A percentile compares a stretch with the other conserved stretches of the same genome.
These are phyloP conservation scores for Plasmodium billcollinsi DNA, from an alignment of 169 alveolate genomes.

Conservation along the genomic window DNA sequence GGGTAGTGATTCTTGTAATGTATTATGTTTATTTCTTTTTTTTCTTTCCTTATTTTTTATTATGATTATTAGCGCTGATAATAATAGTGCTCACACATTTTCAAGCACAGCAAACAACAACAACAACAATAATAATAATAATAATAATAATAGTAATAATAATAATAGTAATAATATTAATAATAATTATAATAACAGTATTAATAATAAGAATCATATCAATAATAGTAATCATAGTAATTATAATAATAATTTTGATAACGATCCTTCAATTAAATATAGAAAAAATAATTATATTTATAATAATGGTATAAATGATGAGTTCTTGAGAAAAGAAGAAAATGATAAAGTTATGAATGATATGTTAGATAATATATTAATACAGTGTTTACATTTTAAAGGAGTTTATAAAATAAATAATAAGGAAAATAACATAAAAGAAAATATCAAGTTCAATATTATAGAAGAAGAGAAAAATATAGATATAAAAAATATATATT, in stretches of 20 bases:
- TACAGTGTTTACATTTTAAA: slow-evolving; percentile 48
- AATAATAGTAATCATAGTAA: not conserved
- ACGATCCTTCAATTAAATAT: not conserved
- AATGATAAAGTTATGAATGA: slow-evolving; percentile 21
- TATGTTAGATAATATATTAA: slow-evolving; percentile 23
- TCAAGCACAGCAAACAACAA: not conserved
- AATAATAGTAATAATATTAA: too few relatives aligned
- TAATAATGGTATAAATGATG: not conserved
- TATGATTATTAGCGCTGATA: slow-evolving; percentile 44
- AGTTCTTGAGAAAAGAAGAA: too few relatives aligned
- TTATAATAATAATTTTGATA: not conserved
- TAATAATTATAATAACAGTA: too few relatives aligned
- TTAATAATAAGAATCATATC: too few relatives aligned
- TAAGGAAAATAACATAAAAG: not conserved
- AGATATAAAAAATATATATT: not conserved
- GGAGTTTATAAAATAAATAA: slow-evolving; percentile 26
- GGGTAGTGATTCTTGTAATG: slow-evolving; percentile 54
- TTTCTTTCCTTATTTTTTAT: slow-evolving; percentile 50
- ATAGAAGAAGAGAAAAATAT: not conserved
- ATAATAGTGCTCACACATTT: not conserved
- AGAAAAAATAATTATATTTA: not conserved
- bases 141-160: too few relatives aligned
- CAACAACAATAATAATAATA: not conserved
- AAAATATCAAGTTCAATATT: not conserved
- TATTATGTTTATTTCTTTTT: slow-evolving; percentile 44